phyloP scores from a whole-genome alignment of 306 rosid genomes.

The Pueraria montana region DNA sequence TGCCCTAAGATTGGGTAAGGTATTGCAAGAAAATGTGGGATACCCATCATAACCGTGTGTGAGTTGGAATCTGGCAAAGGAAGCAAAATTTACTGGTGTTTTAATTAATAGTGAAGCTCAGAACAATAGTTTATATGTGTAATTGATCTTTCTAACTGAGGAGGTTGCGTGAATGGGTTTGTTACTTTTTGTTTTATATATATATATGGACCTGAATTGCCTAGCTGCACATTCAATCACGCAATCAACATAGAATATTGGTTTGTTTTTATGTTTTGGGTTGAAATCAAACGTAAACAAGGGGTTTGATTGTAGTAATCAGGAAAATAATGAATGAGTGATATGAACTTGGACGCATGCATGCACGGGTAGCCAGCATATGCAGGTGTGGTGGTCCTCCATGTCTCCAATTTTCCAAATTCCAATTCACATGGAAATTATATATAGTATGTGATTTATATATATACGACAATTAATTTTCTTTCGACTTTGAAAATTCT shows the following conservation, averaged over 20 bases:
- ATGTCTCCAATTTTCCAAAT: not conserved
- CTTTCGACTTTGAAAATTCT: not conserved
- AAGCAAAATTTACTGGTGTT: too few species aligned
- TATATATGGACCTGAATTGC: too few species aligned
- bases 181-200: not conserved
- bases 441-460: too few species aligned
- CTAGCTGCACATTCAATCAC: too few species aligned
- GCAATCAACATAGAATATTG: too few species aligned
- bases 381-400: not conserved
- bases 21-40: conserved; percentile 53
- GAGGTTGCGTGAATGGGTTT: not conserved
- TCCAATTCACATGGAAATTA: not conserved
- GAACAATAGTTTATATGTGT: not conserved
- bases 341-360: too few species aligned
- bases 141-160: too few species aligned
- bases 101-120: too few species aligned
- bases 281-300: not conserved
- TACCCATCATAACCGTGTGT: conserved; percentile 21
- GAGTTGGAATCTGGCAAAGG: too few species aligned
- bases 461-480: too few species aligned
- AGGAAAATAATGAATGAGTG: not conserved
- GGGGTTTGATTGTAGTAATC: not conserved
- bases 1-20: conserved; percentile 58
- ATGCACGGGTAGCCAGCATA: not conserved
- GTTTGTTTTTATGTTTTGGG: not conserved